Conservation (phyloP, 371 early-diverging fungal species). For the Rhizomucor pusillus region DNA sequence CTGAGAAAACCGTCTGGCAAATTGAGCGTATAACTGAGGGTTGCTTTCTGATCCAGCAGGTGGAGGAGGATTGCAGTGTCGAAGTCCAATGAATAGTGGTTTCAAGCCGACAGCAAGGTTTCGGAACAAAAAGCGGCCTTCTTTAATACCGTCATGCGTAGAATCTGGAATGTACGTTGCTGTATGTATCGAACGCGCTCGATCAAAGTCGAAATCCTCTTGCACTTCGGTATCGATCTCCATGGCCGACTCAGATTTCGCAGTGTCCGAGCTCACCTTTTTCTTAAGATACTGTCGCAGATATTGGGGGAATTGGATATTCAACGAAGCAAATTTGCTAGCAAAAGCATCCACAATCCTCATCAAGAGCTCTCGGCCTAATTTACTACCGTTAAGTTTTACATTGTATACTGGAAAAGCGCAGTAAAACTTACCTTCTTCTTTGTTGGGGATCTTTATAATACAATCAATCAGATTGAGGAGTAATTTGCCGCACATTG, state of each 20-base stretch:
- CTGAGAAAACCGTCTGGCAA: slow-evolving; percentile 67
- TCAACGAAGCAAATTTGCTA: slow-evolving; percentile 74
- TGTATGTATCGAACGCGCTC: slow-evolving; percentile 75
- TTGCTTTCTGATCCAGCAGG: slow-evolving; percentile 37
- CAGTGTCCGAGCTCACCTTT: slow-evolving; percentile 19
- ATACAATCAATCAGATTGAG: slow-evolving; percentile 89
- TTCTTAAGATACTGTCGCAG: slow-evolving; percentile 52
- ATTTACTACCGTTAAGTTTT: neutral
- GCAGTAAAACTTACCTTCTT: slow-evolving; percentile 33
- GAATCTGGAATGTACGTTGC: slow-evolving; percentile 60
- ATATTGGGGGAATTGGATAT: slow-evolving; percentile 54
- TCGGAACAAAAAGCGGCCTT: slow-evolving; percentile 79
- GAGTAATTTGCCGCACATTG: slow-evolving; percentile 94
- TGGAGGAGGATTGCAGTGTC: slow-evolving; percentile 69
- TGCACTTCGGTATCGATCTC: slow-evolving; percentile 18
- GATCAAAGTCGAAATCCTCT: slow-evolving; percentile 81
- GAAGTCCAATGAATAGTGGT: slow-evolving; percentile 73
- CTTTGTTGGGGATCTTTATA: slow-evolving; percentile 64
- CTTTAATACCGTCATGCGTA: slow-evolving; percentile 72
- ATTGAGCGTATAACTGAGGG: slow-evolving; percentile 32
- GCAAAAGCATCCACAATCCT: slow-evolving; percentile 84
- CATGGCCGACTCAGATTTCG: slow-evolving; percentile 8
- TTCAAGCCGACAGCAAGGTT: slow-evolving; percentile 86
- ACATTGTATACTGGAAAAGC: neutral
- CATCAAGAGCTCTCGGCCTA: slow-evolving; percentile 79